These are phyloP conservation scores for Erythrobasidium yunnanense DNA, from an alignment of 768 basidiomycete species.

Conservation along the genomic window DNA sequence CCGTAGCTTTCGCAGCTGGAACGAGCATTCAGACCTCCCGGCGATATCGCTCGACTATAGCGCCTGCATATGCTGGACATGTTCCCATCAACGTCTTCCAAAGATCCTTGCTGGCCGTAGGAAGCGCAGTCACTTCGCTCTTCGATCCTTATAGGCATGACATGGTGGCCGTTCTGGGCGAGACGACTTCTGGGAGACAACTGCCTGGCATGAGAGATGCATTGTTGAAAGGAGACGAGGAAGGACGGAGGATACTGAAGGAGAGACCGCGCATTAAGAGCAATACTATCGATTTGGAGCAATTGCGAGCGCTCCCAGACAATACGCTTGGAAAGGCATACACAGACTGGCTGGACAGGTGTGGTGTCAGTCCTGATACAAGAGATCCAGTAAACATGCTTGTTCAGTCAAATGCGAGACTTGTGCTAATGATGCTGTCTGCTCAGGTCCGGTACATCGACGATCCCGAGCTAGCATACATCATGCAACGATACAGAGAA, in stretches of 20 bases:
- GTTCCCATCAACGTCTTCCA: conserved; percentile 70
- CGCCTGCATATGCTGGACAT: conserved; percentile 32
- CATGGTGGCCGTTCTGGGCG: conserved; percentile 87
- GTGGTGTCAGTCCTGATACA: conserved; percentile 85
- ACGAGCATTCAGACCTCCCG: no score
- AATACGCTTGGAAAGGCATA: conserved; percentile 80
- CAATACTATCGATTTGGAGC: conserved; percentile 59
- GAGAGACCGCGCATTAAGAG: conserved; percentile 74
- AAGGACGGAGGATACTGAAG: conserved; percentile 72
- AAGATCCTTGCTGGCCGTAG: conserved; percentile 70
- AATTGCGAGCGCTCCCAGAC: conserved; percentile 56
- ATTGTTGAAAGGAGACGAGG: conserved; percentile 48
- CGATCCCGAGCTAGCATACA: conserved; percentile 90
- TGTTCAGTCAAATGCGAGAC: background rate
- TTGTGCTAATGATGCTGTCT: background rate
- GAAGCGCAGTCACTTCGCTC: conserved; percentile 72
- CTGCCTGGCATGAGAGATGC: conserved; percentile 46
- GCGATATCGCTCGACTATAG: background rate
- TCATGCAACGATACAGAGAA: conserved; percentile 95
- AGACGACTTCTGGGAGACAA: conserved; percentile 73
- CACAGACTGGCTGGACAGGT: conserved; percentile 74
- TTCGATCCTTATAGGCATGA: conserved; percentile 74
- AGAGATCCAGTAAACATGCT: conserved; percentile 60
- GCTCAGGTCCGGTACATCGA: conserved; percentile 80
- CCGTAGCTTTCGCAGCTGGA: no score